These are phyloP conservation scores for Hypericum androsaemum DNA, from an alignment of 345 rosid species.

Conservation along the genomic window DNA sequence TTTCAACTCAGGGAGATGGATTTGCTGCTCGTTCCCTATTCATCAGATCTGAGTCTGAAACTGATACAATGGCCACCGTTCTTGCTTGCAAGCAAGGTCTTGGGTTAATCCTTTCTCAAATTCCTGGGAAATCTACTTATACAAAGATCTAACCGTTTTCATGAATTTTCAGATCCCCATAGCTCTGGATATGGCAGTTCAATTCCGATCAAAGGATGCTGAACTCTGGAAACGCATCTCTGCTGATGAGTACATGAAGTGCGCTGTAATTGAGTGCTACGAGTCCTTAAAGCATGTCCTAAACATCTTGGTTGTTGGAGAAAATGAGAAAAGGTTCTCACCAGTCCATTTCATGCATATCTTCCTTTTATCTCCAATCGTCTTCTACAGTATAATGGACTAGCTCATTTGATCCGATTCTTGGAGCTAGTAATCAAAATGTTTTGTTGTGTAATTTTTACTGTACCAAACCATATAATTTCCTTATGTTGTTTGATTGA, in stretches of 20 bases:
- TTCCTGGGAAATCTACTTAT: not conserved
- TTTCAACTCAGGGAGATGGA: conserved; percentile 84
- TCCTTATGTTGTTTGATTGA: too few relatives aligned
- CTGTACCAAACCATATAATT: too few relatives aligned
- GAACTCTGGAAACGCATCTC: conserved; percentile 96
- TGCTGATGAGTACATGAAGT: conserved; percentile 94
- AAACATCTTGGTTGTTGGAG: conserved; percentile 72
- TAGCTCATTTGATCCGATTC: too few relatives aligned
- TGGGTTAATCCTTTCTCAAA: conserved; percentile 10
- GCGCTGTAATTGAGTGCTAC: conserved; percentile 95
- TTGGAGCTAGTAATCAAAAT: too few relatives aligned
- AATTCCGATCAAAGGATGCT: conserved; percentile 65
- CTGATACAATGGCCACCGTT: conserved; percentile 98
- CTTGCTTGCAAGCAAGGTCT: conserved; percentile 96
- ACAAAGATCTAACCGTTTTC: not conserved
- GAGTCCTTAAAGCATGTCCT: conserved; percentile 81
- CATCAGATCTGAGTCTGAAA: conserved; percentile 85
- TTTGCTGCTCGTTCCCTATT: conserved; percentile 80
- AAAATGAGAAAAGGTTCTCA: conserved; percentile 83
- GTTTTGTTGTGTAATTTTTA: too few relatives aligned
- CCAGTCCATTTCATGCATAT: not conserved
- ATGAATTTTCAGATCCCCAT: conserved; percentile 61
- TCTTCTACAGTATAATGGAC: too few relatives aligned
- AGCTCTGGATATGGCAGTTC: conserved; percentile 94
- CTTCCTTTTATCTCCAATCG: not conserved